phyloP scores from a whole-genome alignment of 345 rosid species.

The Sonneratia alba region DNA sequence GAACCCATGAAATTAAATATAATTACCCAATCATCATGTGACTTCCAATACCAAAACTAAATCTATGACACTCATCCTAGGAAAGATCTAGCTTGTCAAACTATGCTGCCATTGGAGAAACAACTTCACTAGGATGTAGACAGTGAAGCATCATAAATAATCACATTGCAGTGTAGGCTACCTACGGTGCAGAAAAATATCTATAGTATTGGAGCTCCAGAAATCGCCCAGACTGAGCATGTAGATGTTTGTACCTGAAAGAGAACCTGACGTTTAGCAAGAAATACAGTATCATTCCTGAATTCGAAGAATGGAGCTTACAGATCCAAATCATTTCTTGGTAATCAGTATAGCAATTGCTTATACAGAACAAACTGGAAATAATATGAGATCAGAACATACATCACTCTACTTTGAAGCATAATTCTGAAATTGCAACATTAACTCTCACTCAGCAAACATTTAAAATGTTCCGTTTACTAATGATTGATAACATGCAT shows the following conservation, averaged over 20 bases:
- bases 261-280: neutral
- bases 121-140: neutral
- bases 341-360: neutral
- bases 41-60: neutral
- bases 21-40: neutral
- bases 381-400: neutral
- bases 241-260: conserved; percentile 74
- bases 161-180: conserved; percentile 17
- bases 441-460: neutral
- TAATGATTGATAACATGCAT: neutral
- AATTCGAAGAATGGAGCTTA: neutral
- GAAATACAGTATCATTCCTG: neutral
- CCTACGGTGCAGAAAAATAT: conserved; percentile 88
- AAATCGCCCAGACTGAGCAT: conserved; percentile 88
- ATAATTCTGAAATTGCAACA: neutral
- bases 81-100: neutral
- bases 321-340: too few relatives aligned
- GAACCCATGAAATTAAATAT: neutral
- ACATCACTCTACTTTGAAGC: neutral
- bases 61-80: neutral
- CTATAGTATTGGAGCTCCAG: conserved; percentile 94
- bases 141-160: neutral
- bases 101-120: neutral
- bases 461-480: neutral
- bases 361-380: neutral